Evolutionary conservation across 2,329 filamentous ascomycete genomes (phyloP).

Genomic region (Aspergillus sp.): DNA sequence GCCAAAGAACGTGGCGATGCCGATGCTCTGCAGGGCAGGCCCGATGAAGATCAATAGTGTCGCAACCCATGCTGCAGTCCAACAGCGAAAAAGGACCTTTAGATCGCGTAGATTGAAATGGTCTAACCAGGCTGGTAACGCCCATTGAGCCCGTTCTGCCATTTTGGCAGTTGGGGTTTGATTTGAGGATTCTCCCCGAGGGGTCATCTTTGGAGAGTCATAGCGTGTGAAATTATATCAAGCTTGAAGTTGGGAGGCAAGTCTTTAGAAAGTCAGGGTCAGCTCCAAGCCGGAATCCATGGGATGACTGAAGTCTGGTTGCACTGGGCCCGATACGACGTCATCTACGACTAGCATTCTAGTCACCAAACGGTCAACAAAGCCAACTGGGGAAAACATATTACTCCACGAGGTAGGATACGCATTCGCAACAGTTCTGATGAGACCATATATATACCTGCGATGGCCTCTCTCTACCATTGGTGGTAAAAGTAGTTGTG

Average conservation of each 20-base stretch:
- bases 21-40: conserved; percentile 45
- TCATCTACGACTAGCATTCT: background rate
- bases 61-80: conserved; percentile 49
- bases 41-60: conserved; percentile 51
- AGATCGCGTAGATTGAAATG: conserved; percentile 53
- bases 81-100: conserved; percentile 52
- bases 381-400: too few species aligned
- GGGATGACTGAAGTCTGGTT: background rate
- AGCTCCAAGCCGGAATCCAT: background rate
- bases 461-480: too few species aligned
- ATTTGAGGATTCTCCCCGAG: background rate
- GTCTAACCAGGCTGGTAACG: conserved; percentile 34
- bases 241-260: background rate
- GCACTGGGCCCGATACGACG: background rate
- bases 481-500: too few species aligned
- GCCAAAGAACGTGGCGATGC: conserved; percentile 50
- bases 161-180: background rate
- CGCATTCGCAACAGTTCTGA: too few species aligned
- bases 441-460: too few species aligned
- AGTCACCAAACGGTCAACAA: too few species aligned
- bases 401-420: too few species aligned
- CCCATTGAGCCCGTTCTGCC: background rate
- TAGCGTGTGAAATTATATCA: background rate
- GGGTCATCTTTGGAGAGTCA: background rate
- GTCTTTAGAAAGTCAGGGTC: background rate